Evolutionary conservation across 805 yeast species (phyloP), one percentile per base, ranked within the genome.

Genomic region (Scheffersomyces amazonensis): DNA sequence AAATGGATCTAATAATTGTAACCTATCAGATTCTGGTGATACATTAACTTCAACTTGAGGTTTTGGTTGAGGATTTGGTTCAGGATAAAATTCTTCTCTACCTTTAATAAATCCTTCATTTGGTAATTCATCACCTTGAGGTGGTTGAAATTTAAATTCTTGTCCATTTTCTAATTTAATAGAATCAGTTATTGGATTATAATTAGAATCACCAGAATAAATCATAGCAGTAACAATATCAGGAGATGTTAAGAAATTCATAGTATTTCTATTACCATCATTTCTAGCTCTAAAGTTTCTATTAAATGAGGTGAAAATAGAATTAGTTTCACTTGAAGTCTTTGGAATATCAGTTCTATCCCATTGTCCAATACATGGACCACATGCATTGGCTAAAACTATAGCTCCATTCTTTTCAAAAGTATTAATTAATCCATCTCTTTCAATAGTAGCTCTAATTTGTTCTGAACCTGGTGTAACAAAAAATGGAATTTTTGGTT

Each of bases 341-440:
- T 80, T 80, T 33, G 77, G 64, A 31, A 86, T 77, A 59, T 87
- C 95, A 48, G 77, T 75, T 73, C 98, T 85, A 64, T 93, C 96
- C 99, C 99, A 91, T 75, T 91, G 99, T 42, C 99, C 99, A 60
- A 91, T 91, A 74, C 99, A 91, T 57, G 98, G 99, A 52, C 99
- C 99, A 76, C 99, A 91, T 16, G 99, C 99, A 64, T 91, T 91
- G 38, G 98, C 96, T 52, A 91, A 76, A 32, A 91, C 96, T 42
- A 79, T 75, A 51, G 96, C 99, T 43, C 98, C 98, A 54, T 81
- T 83, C 39, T 83, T 80, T 62, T 83, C 81, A 62, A 91, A 89
- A 31, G 83, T 80, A 33, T 83, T 73, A 45, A 86, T 78, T 57
- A 85, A 79, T 42, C 98, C 98, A 64, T 91, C 99, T 68, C 97